A percentile compares a stretch with the other conserved stretches of the same genome.
These are phyloP conservation scores for Hygrocybe punicea DNA, from an alignment of 768 basidiomycete genomes.

Conservation along the genomic window DNA sequence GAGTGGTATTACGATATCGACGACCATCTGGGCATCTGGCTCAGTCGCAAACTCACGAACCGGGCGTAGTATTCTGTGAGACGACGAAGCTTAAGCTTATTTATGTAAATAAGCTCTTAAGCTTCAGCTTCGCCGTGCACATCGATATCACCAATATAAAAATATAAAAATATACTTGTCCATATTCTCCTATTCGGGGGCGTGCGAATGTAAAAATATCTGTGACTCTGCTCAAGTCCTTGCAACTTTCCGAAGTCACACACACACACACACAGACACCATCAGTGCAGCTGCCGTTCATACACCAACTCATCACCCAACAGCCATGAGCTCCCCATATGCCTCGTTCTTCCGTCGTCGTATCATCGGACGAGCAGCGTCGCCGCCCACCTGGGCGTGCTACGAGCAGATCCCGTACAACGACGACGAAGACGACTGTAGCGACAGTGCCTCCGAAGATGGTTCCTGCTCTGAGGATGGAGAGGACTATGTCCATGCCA, in stretches of 20 bases:
- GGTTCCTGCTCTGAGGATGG: constrained; percentile 73
- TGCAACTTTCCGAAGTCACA: background rate
- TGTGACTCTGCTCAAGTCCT: background rate
- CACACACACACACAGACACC: background rate
- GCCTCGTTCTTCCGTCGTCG: constrained; percentile 63
- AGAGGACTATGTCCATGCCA: constrained; percentile 50
- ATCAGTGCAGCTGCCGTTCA: background rate
- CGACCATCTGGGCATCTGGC: too few species aligned
- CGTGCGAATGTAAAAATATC: background rate
- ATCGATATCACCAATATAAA: too few species aligned
- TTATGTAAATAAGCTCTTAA: too few species aligned
- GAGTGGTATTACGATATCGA: too few species aligned
- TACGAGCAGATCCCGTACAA: constrained; percentile 83
- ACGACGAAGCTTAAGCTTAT: too few species aligned
- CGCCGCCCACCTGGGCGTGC: constrained; percentile 85
- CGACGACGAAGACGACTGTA: constrained; percentile 57
- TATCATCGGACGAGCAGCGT: constrained; percentile 73
- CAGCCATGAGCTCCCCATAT: constrained; percentile 25
- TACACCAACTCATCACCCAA: background rate
- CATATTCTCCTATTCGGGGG: too few species aligned
- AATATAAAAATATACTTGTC: too few species aligned
- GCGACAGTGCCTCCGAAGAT: constrained; percentile 50
- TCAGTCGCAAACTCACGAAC: too few species aligned
- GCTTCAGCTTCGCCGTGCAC: too few species aligned
- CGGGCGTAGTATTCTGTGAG: too few species aligned